phyloP scores from a whole-genome alignment of 768 basidiomycete genomes.

The Boletus rex-veris region DNA sequence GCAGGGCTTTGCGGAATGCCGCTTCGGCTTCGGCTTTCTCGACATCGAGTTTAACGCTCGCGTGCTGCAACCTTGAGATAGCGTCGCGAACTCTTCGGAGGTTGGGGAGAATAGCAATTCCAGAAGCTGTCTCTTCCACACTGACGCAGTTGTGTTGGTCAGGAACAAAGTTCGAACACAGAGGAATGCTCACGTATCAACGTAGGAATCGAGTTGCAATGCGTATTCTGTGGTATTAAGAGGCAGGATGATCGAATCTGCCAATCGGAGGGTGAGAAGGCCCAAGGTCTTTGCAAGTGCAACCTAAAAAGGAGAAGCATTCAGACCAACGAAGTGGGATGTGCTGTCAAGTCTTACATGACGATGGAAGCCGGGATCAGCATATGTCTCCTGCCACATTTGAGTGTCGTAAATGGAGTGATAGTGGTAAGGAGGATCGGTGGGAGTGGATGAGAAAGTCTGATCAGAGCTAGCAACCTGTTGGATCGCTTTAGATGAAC shows the following conservation, averaged over 20 bases:
- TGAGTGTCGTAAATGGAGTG: constrained; percentile 70
- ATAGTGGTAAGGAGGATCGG: constrained; percentile 71
- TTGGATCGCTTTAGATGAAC: neutral
- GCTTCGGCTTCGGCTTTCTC: constrained; percentile 57
- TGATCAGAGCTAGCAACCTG: constrained; percentile 36
- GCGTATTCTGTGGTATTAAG: constrained; percentile 77
- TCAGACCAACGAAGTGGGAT: neutral
- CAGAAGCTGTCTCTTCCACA: constrained; percentile 45
- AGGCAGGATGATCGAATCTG: constrained; percentile 61
- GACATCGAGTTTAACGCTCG: constrained; percentile 53
- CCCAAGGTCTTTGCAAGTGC: constrained; percentile 66
- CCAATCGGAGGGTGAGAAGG: constrained; percentile 53
- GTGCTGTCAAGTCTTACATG: constrained; percentile 45
- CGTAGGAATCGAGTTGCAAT: constrained; percentile 56
- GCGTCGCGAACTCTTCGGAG: constrained; percentile 45
- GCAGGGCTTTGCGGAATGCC: constrained; percentile 46
- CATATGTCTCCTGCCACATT: constrained; percentile 69
- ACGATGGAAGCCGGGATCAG: constrained; percentile 69
- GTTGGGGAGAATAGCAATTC: constrained; percentile 19
- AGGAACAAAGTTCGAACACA: constrained; percentile 23
- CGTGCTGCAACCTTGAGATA: constrained; percentile 44
- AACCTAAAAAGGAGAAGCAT: constrained; percentile 36
- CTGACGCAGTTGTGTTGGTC: constrained; percentile 32
- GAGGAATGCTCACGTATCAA: constrained; percentile 47
- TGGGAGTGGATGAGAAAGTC: constrained; percentile 29